Evolutionary conservation across 441 rosid genomes (phyloP).

Genomic region (Pelargonium citronellum): DNA sequence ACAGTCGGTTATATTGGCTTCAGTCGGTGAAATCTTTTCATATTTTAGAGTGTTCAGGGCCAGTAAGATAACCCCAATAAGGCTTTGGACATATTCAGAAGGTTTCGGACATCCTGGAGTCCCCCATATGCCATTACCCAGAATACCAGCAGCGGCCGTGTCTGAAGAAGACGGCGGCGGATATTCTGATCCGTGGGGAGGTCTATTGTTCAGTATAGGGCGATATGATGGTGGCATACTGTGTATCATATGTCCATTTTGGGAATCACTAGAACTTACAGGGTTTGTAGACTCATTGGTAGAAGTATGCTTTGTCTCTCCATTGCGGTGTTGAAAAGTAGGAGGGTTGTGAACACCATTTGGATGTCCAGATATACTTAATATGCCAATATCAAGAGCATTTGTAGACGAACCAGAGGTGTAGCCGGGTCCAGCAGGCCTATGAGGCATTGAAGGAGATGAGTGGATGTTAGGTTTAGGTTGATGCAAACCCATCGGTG

Average conservation of each 20-base stretch:
- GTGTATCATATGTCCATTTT: slow-evolving; percentile 23
- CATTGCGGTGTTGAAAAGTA: slow-evolving; percentile 24
- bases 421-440: slow-evolving; percentile 15
- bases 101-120: slow-evolving; percentile 33
- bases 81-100: slow-evolving; percentile 32
- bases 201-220: slow-evolving; percentile 16
- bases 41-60: slow-evolving; percentile 36
- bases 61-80: slow-evolving; percentile 36
- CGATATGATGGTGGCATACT: slow-evolving; percentile 15
- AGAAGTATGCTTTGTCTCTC: slow-evolving; percentile 21
- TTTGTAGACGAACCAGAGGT: slow-evolving; percentile 14
- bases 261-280: slow-evolving; percentile 13
- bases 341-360: slow-evolving; percentile 20
- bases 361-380: slow-evolving; percentile 21
- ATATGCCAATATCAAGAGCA: slow-evolving; percentile 23
- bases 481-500: slow-evolving; percentile 11
- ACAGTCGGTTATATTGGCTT: slow-evolving; percentile 39
- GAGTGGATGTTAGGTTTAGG: slow-evolving; percentile 13
- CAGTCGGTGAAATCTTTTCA: slow-evolving; percentile 40
- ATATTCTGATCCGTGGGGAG: slow-evolving; percentile 13
- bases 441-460: slow-evolving; percentile 12
- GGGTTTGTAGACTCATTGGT: slow-evolving; percentile 19
- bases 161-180: slow-evolving; percentile 21
- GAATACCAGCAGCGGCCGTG: slow-evolving; percentile 11
- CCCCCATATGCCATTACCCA: slow-evolving; percentile 24